Base-by-base conservation (phyloP, 2,329 filamentous ascomycete genomes). In the Simplicillium aogashimaense region DNA sequence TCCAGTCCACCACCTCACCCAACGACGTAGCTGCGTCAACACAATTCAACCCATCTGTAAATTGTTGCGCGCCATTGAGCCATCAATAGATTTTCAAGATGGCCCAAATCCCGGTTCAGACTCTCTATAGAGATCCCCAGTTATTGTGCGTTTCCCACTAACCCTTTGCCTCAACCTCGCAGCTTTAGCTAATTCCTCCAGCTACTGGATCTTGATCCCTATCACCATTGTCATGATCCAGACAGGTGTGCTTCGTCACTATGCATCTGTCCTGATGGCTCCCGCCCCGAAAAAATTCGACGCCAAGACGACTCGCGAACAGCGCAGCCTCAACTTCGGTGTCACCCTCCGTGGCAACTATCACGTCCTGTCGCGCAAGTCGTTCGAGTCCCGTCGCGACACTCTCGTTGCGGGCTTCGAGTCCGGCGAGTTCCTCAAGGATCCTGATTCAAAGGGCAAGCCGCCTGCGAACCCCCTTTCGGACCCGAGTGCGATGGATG, bases 161-260 rank as follows among this genome's bases (percentile, higher is more conserved):
- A 28, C 32, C 39, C 28, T 30, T 33, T 14, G 32, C 36, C 13
- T 34, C 10, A n/a, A 15, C 40, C 28, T 35, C 40, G 13, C 20
- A 29, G 29, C 14, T 17, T 30, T 38, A 50, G 49, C 41, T 38
- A 43, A 14, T 41, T 40, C 40, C 15, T 44, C 40, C 55, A 98
- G 92, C 69, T 97, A 95, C 74, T 98, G 92, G 92, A 98, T 98
- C 65, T 74, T 98, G 45, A 82, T 95, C 47, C 92, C 92, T 46
- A 98, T 98, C 62, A 95, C 90, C 36, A 74, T 95, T 53, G 92
- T 98, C 58, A 98, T 98, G 94, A 82, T 98, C 49, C 67, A 98
- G 47, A 98, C 92, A 13, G 92, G 92, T 55, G 81, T 98, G 42
- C 81, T 98, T 43, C 89, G 92, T 50, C 92, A 98, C 69, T 98